Evolutionary conservation across 345 rosid genomes (phyloP), one percentile per base, ranked within the genome.

Genomic region (Jatropha curcas): DNA sequence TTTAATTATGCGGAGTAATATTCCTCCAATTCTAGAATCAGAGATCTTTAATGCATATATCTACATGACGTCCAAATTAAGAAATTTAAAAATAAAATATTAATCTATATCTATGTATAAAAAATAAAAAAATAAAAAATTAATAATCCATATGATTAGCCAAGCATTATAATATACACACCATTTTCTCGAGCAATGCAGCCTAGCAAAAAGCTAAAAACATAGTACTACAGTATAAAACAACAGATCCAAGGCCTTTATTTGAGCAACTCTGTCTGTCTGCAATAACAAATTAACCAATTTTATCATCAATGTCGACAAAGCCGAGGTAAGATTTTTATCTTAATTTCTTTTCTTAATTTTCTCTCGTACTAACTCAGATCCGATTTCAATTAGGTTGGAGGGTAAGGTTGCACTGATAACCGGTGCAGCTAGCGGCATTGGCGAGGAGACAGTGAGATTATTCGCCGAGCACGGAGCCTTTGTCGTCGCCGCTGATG

Each of bases 371-470:
- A n/a, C n/a, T n/a, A n/a, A n/a, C n/a, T n/a, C n/a, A n/a, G n/a
- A n/a, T n/a, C n/a, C n/a, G n/a, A n/a, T n/a, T n/a, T n/a, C n/a
- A n/a, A n/a, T n/a, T n/a, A 94, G 98, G 84, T 74, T 94, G 82
- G 93, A 86, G 41, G 97, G 97, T 2, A 94, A 94, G 82, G 86
- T 94, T 41, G 97, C 90, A 19, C 79, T 94, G 39, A 83, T 94
- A 35, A 94, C 97, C 0, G 97, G 98, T 2, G 96, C 84, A 50
- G 97, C 97, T 7, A 92, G 98, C 31, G 98, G 98, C 43, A 94
- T 94, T 60, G 98, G 98, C 1, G 97, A 87, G 55, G 90, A 82
- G 60, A 83, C 97, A 25, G 94, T 74, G 39, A 79, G 83, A 69
- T 60, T 94, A 31, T 94, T 94, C 31, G 83, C 77, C 0, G 81